These are phyloP conservation scores for Calonectria fujianensis DNA, from an alignment of 2,329 filamentous ascomycete genomes.

Conservation along the genomic window DNA sequence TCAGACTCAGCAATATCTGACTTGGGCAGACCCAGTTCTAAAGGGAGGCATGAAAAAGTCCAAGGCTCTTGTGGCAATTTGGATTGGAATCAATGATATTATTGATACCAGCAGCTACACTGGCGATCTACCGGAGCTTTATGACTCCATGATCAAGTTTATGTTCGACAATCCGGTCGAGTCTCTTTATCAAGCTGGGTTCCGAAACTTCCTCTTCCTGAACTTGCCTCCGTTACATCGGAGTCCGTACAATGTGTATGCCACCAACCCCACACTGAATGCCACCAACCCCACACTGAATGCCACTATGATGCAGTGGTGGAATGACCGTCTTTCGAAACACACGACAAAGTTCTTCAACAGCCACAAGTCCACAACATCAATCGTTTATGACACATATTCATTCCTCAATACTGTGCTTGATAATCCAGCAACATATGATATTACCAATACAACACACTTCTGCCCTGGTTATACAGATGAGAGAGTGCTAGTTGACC, in stretches of 20 bases:
- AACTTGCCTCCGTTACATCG: constrained; percentile 37
- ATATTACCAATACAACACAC: constrained; percentile 31
- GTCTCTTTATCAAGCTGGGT: constrained; percentile 33
- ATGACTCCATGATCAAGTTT: constrained; percentile 30
- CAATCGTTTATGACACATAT: constrained; percentile 34
- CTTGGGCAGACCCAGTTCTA: constrained; percentile 35
- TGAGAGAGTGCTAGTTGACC: constrained; percentile 13
- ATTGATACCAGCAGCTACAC: constrained; percentile 5
- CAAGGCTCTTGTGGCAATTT: constrained; percentile 34
- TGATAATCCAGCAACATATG: constrained; percentile 27
- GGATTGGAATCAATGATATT: constrained; percentile 41
- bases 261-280: neutral
- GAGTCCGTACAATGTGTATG: constrained; percentile 11
- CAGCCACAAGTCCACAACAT: constrained; percentile 7
- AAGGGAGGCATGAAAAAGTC: constrained; percentile 21
- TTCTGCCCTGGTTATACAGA: constrained; percentile 27
- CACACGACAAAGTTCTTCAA: constrained; percentile 22
- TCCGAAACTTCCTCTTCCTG: constrained; percentile 35
- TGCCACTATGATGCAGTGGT: constrained; percentile 31
- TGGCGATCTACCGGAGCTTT: constrained; percentile 19
- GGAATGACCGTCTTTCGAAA: constrained; percentile 26
- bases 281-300: constrained; percentile 12
- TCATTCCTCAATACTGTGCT: constrained; percentile 33
- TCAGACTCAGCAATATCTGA: constrained; percentile 40
- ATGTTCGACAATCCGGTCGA: constrained; percentile 29